phyloP scores from a whole-genome alignment of 2,329 filamentous ascomycete genomes.

The Pestalotiopsis sp. region DNA sequence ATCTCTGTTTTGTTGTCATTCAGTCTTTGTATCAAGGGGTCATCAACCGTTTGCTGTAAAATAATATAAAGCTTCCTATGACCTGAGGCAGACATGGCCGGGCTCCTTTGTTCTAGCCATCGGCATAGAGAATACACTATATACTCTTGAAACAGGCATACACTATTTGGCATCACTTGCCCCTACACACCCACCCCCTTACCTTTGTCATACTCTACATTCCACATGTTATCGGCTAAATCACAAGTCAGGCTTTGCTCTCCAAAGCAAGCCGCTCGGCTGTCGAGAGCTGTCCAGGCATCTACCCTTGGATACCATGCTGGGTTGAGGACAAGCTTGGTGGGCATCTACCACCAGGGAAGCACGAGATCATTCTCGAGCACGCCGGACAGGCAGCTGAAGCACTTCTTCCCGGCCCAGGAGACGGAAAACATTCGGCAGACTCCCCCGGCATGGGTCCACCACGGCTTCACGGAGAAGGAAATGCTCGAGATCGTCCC shows the following conservation, averaged over 20 bases:
- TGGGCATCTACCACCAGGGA: constrained; percentile 25
- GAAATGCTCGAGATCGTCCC: constrained; percentile 77
- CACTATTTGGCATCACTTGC: neutral
- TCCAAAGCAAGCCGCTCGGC: constrained; percentile 30
- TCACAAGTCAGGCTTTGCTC: constrained; percentile 33
- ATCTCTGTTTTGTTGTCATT: neutral
- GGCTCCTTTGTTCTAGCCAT: neutral
- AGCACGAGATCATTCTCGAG: constrained; percentile 50
- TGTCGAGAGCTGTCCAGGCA: constrained; percentile 28
- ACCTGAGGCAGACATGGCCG: constrained; percentile 11
- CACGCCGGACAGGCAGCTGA: constrained; percentile 46
- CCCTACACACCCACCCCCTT: constrained; percentile 12
- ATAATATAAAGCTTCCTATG: constrained; percentile 1
- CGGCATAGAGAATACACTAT: neutral
- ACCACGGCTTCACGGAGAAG: constrained; percentile 74
- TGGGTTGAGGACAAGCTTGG: constrained; percentile 31
- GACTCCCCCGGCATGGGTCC: constrained; percentile 69
- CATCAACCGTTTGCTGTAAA: neutral
- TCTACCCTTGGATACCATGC: constrained; percentile 24
- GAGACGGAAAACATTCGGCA: constrained; percentile 64
- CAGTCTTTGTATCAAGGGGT: neutral
- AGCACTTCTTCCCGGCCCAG: constrained; percentile 65
- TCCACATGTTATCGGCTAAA: constrained; percentile 33
- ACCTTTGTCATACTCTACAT: constrained; percentile 14
- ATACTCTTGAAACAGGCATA: neutral